Evolutionary conservation across 1,284 basidiomycete genomes (phyloP), one percentile per base, ranked within the genome.

Genomic region (Cutaneotrichosporon daszewskae): DNA sequence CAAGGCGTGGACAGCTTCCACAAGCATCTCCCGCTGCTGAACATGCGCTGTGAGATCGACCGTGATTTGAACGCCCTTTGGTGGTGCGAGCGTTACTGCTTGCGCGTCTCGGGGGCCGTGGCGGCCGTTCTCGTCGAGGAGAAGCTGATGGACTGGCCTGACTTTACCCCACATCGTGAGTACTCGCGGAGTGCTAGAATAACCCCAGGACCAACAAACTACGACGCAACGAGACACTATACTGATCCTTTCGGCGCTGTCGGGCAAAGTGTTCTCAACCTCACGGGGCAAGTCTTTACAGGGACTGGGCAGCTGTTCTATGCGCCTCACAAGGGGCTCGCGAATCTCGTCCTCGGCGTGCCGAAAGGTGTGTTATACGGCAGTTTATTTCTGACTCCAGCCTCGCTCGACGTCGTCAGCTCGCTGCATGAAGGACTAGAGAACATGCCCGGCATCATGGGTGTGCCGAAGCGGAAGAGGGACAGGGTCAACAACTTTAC

Each of bases 1-100:
- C 62, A 62, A 22, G 80, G 79, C 5, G 76, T 76, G 1, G 73
- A 77, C 17, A 77, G 76, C 32, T 80, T 82, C 58, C 80, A 82
- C 60, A 66, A 66, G n/a, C 79, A 82, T 60, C 61, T 83, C 17
- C 80, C 81, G 0, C 57, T 82, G 34, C 60, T 78, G 14, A 79
- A 79, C 53, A 82, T 83, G 80, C 66, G 72, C 69, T 73, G 40
- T 26, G 55, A 81, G 53, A 51, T 82, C 35, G 76, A 78, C 41
- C 72, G 77, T 0, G 61, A 64, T 0, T 69, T 71, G 28, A 48
- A 77, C 7, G 80, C 79, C 0, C 69, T 78, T 1, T 83, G 80
- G 80, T 82, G 77, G 76, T 79, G 75, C 3, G 73, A 75, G 7
- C 69, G 75, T 41, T 68, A 76, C 50, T 77, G 71, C 45, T 53